Evolutionary conservation across 148 eudicot genomes (phyloP).

Genomic region (Arbutus unedo): DNA sequence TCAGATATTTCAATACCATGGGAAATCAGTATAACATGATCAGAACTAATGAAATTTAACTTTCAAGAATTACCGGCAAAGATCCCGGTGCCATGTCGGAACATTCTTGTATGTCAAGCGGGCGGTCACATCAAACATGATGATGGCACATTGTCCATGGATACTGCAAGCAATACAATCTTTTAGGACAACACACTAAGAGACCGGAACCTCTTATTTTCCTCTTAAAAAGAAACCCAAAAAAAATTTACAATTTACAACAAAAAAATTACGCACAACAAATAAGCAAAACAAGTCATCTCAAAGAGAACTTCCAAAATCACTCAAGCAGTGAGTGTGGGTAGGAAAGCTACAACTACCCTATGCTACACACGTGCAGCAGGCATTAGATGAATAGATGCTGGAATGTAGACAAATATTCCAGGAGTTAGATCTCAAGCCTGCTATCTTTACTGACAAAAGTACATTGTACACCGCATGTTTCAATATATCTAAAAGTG

Average conservation of each 20-base stretch:
- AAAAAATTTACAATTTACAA: background rate
- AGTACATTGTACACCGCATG: too few relatives aligned
- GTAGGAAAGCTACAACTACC: background rate
- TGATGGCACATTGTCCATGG: constrained; percentile 55
- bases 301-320: background rate
- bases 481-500: too few relatives aligned
- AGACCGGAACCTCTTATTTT: background rate
- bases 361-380: background rate
- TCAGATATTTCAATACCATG: background rate
- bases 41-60: background rate
- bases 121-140: constrained; percentile 54
- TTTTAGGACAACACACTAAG: background rate
- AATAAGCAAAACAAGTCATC: background rate
- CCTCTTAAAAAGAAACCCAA: background rate
- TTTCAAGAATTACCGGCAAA: constrained; percentile 30
- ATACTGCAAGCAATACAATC: constrained; percentile 26
- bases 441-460: too few relatives aligned
- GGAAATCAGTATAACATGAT: background rate
- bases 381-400: background rate
- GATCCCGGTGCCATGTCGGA: constrained; percentile 56
- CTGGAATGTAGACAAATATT: background rate
- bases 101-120: constrained; percentile 56
- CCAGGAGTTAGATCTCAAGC: background rate
- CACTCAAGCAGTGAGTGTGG: background rate
- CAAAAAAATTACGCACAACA: background rate